Percentiles rank a stretch among this genome's conserved stretches.
Conservation (phyloP, 2,329 filamentous ascomycete species). For the Trichophyton verrucosum region DNA sequence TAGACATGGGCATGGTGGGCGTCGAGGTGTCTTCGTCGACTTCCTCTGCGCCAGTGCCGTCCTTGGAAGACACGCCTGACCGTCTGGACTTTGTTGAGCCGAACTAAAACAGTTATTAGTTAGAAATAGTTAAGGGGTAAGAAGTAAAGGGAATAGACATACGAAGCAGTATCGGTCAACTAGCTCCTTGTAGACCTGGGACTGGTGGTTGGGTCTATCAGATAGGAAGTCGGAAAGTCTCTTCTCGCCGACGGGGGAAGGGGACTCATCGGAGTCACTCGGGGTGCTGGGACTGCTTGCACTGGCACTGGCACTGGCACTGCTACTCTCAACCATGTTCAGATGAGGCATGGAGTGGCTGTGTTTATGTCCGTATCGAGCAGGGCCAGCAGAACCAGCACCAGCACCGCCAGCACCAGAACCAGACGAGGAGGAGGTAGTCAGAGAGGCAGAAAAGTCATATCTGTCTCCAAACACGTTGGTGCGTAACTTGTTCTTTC, state of each 20-base stretch:
- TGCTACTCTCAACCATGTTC: neutral
- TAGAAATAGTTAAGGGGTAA: neutral
- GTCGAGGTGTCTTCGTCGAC: neutral
- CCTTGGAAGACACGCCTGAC: neutral
- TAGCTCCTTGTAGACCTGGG: slow-evolving; percentile 87
- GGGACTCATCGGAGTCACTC: neutral
- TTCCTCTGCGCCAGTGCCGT: neutral
- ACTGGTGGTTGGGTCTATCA: slow-evolving; percentile 60
- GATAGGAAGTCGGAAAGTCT: slow-evolving; percentile 16
- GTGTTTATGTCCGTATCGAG: neutral
- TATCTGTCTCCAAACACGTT: slow-evolving; percentile 86
- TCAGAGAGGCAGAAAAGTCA: slow-evolving; percentile 87
- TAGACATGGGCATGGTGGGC: neutral
- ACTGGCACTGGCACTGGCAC: too few relatives aligned
- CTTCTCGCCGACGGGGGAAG: neutral
- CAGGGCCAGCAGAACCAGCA: slow-evolving; percentile 22
- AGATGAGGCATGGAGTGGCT: neutral
- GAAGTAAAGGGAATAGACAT: slow-evolving; percentile 44
- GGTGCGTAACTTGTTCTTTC: slow-evolving; percentile 39
- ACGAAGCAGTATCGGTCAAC: slow-evolving; percentile 99
- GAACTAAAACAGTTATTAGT: neutral
- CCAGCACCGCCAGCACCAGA: slow-evolving; percentile 21
- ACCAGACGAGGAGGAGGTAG: slow-evolving; percentile 36
- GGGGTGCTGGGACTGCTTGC: neutral
- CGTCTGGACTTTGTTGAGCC: slow-evolving; percentile 14